A percentile compares a stretch with the other conserved stretches of the same genome.
These are phyloP conservation scores for Aureobasidium sp. DNA, from an alignment of 2,329 filamentous ascomycete species.

Conservation along the genomic window DNA sequence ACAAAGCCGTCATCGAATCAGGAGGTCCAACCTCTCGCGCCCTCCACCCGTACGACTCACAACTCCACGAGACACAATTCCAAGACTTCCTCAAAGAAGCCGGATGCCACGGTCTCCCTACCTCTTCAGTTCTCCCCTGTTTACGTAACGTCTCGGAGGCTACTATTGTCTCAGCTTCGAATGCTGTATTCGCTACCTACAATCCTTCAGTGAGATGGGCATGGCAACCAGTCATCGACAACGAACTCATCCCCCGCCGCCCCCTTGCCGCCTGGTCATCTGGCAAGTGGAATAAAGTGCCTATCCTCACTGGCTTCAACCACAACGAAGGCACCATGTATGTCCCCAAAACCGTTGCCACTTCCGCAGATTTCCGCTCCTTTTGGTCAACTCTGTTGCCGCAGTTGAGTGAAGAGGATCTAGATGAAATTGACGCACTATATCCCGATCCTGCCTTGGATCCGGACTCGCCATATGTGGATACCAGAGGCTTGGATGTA, in stretches of 20 bases:
- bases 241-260: slow-evolving; percentile 61
- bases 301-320: slow-evolving; percentile 76
- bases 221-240: slow-evolving; percentile 76
- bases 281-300: slow-evolving; percentile 60
- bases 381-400: slow-evolving; percentile 73
- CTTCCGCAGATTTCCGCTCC: slow-evolving; percentile 57
- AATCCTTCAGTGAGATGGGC: slow-evolving; percentile 58
- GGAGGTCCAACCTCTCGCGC: slow-evolving; percentile 53
- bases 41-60: slow-evolving; percentile 44
- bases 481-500: slow-evolving; percentile 38
- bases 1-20: slow-evolving; percentile 53
- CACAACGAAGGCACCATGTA: slow-evolving; percentile 75
- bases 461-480: slow-evolving; percentile 45
- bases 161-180: slow-evolving; percentile 44
- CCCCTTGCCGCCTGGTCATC: slow-evolving; percentile 68
- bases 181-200: slow-evolving; percentile 49
- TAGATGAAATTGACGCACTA: slow-evolving; percentile 61
- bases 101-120: slow-evolving; percentile 34
- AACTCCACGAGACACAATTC: slow-evolving; percentile 52
- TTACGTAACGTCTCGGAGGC: slow-evolving; percentile 45
- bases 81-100: slow-evolving; percentile 43
- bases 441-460: slow-evolving; percentile 66
- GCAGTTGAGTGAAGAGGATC: slow-evolving; percentile 55
- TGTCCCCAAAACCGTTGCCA: slow-evolving; percentile 57
- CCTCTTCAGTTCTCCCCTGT: slow-evolving; percentile 43